Evolutionary conservation across 1,139 yeast genomes (phyloP).

Genomic region (Geotrichum siamense): DNA sequence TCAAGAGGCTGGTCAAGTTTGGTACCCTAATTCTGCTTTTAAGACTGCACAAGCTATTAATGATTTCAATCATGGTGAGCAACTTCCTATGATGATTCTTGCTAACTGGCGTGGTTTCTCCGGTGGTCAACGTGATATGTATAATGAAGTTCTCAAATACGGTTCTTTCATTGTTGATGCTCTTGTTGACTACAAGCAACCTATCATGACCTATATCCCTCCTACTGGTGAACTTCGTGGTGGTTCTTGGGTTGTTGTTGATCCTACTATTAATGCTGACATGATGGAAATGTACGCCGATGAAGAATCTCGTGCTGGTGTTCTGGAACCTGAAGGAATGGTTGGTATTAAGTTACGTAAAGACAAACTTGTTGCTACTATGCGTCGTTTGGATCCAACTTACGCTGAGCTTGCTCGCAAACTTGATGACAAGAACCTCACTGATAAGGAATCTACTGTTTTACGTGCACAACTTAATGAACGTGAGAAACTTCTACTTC

Average conservation of each 20-base stretch:
- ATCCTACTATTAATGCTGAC: slow-evolving; percentile 91
- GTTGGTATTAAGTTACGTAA: slow-evolving; percentile 96
- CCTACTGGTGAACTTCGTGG: slow-evolving; percentile 98
- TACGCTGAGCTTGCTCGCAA: slow-evolving; percentile 66
- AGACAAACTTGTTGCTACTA: slow-evolving; percentile 79
- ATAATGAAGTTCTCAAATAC: slow-evolving; percentile 91
- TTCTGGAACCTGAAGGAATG: slow-evolving; percentile 97
- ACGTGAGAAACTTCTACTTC: slow-evolving; percentile 74
- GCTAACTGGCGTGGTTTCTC: slow-evolving; percentile 99
- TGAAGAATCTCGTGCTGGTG: slow-evolving; percentile 95
- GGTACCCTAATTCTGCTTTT: slow-evolving; percentile 99
- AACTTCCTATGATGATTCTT: slow-evolving; percentile 89
- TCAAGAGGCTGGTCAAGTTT: slow-evolving; percentile 98
- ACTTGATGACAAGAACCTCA: slow-evolving; percentile 42
- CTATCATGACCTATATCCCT: slow-evolving; percentile 92
- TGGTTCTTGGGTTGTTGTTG: slow-evolving; percentile 99
- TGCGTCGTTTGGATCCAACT: slow-evolving; percentile 77
- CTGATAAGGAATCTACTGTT: slow-evolving; percentile 59
- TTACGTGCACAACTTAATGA: slow-evolving; percentile 59
- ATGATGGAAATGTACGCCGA: slow-evolving; percentile 99
- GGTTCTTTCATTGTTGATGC: slow-evolving; percentile 98
- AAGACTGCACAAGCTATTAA: slow-evolving; percentile 98
- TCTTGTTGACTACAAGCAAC: slow-evolving; percentile 90
- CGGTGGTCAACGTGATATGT: slow-evolving; percentile 99
- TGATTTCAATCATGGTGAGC: slow-evolving; percentile 96